These are phyloP conservation scores for Scleromitrula shiraiana DNA, from an alignment of 2,329 filamentous ascomycete species.

Conservation along the genomic window DNA sequence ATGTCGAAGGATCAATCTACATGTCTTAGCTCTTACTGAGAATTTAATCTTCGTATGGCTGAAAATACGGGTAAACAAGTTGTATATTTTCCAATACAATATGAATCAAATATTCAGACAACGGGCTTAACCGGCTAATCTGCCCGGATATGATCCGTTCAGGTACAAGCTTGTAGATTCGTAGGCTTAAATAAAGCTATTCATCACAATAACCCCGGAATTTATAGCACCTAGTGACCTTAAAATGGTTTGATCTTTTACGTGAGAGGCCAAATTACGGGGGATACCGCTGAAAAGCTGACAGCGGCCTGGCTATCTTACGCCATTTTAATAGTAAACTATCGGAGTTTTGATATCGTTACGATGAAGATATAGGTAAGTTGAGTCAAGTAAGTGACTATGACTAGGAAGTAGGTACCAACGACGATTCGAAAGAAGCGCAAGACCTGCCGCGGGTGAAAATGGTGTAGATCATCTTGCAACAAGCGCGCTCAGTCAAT, in stretches of 20 bases:
- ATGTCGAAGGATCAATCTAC: too few species aligned
- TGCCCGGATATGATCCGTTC: too few species aligned
- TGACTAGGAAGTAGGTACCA: too few species aligned
- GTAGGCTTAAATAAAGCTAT: not conserved
- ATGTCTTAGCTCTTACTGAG: too few species aligned
- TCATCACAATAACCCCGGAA: constrained; percentile 1
- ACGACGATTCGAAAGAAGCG: constrained; percentile 17
- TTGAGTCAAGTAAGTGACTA: too few species aligned
- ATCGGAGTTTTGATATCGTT: too few species aligned
- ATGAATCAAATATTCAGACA: not conserved
- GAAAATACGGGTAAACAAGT: not conserved
- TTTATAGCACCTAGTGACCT: not conserved
- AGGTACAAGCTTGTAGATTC: too few species aligned
- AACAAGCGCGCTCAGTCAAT: constrained; percentile 20
- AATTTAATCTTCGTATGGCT: constrained; percentile 5
- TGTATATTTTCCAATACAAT: not conserved
- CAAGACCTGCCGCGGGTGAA: constrained; percentile 7
- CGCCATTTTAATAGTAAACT: too few species aligned
- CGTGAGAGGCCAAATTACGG: constrained; percentile 5
- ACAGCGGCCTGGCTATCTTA: not conserved
- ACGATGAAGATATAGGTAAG: not conserved
- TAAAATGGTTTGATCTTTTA: not conserved
- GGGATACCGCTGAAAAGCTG: not conserved
- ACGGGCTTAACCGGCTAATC: too few species aligned
- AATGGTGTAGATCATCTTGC: constrained; percentile 1